Evolutionary conservation across 2,329 filamentous ascomycete genomes (phyloP).

Genomic region (Ophiostoma quercus): DNA sequence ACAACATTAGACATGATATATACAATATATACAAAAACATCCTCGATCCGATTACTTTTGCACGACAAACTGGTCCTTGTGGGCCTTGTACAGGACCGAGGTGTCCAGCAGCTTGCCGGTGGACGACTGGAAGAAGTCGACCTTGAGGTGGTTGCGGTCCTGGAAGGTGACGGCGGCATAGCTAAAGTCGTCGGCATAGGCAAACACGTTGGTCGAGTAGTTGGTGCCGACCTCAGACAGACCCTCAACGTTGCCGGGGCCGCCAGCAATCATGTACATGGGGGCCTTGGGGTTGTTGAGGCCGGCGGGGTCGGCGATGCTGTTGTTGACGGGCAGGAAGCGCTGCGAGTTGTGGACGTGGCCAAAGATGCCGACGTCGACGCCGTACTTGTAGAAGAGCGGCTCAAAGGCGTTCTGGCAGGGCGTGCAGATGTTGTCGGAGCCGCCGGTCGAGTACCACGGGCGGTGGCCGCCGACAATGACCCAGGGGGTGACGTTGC

Average conservation of each 20-base stretch:
- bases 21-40: background rate
- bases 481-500: conserved; percentile 50
- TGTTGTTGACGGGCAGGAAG: conserved; percentile 41
- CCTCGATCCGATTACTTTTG: conserved; percentile 29
- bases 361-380: conserved; percentile 53
- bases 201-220: conserved; percentile 43
- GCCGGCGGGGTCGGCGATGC: conserved; percentile 36
- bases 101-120: conserved; percentile 47
- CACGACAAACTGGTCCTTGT: conserved; percentile 42
- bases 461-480: conserved; percentile 42
- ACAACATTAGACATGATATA: background rate
- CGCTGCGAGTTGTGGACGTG: conserved; percentile 56
- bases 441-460: conserved; percentile 42
- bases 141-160: conserved; percentile 42
- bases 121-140: conserved; percentile 47
- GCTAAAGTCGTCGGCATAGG: conserved; percentile 48
- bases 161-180: conserved; percentile 47
- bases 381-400: conserved; percentile 51
- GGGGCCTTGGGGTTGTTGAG: conserved; percentile 40
- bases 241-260: conserved; percentile 53
- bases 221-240: conserved; percentile 41
- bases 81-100: conserved; percentile 46
- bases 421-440: conserved; percentile 36
- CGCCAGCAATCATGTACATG: conserved; percentile 53
- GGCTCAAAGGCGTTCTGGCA: conserved; percentile 51